Base-by-base conservation (phyloP, 179 eudicot genomes). In the Vitellaria paradoxa region DNA sequence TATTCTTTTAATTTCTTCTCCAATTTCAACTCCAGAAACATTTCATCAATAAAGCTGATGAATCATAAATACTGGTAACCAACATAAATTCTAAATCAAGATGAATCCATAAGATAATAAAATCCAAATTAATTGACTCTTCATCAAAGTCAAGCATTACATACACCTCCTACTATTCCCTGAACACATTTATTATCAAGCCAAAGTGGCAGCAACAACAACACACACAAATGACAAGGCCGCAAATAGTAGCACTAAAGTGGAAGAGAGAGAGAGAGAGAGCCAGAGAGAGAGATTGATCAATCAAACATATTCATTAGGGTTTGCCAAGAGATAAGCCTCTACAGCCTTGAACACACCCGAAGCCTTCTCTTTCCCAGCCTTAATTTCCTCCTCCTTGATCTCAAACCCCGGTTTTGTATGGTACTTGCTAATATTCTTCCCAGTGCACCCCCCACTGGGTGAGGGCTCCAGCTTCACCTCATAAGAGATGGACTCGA, bases 241-340 rank as follows among this genome's bases (percentile, higher is more conserved):
- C 64, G 53, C 42, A 21, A 14, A 30, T 17, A 62, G 60, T 57
- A 49, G 24, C 52, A 24, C 2, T 42, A 42, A 50, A 52, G 9
- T 49, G 55, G 42, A 6, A 8, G 45, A 10, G 23, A 40, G 11
- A 8, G 45, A 10, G 23, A 40, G 21, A 69, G 68, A 24, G 12
- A 70, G 24, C 61, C 68, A 20, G 6, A 60, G 5, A 21, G 5
- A 21, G n/a, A 61, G 2, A 23, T 8, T 3, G 65, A 12, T 9
- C 13, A 10, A 17, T 71, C 62, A 71, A 71, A 30, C 47, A 56
- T 81, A 83, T n/a, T 53, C 67, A 23, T 84, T 65, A 14, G 79
- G 86, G 56, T 86, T 68, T 3, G 84, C 83, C 40, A 53, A 45
- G 81, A 84, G 85, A 65, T 86, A 80, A 53, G 83, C 88, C 57